Percentiles rank a stretch among this genome's conserved stretches.
These are phyloP conservation scores for Solanum sparsipilum DNA, from an alignment of 257 asterid genomes.

Conservation along the genomic window DNA sequence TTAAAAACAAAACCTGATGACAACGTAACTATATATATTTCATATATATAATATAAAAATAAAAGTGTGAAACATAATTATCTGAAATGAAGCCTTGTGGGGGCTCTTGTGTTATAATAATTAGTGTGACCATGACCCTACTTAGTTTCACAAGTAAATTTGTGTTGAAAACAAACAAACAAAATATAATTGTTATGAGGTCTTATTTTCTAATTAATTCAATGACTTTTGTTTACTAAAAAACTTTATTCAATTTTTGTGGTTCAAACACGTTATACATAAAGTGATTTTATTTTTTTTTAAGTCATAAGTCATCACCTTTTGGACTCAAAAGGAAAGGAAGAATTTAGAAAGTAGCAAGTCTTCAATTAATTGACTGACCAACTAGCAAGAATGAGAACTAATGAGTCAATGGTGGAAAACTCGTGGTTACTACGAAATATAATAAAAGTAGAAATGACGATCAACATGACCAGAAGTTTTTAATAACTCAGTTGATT, in stretches of 20 bases:
- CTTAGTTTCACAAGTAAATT: background rate
- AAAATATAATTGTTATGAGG: background rate
- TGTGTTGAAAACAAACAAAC: background rate
- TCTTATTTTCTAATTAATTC: background rate
- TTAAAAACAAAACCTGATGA: background rate
- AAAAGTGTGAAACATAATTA: background rate
- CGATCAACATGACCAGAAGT: rapidly evolving
- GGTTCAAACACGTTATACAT: background rate
- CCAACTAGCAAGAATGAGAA: background rate
- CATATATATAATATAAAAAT: background rate
- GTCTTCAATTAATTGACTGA: background rate
- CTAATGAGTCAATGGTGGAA: background rate
- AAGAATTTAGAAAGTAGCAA: background rate
- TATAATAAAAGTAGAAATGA: no score
- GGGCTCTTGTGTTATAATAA: background rate
- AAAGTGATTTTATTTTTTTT: background rate
- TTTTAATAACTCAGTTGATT: no score
- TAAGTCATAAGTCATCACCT: background rate
- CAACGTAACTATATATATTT: background rate
- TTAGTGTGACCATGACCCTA: background rate
- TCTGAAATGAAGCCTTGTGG: background rate
- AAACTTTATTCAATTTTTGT: background rate
- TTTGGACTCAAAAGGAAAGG: background rate
- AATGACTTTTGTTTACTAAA: background rate
- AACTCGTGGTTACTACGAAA: background rate